These are phyloP conservation scores for Lanmaoa rubissima DNA, from an alignment of 768 basidiomycete genomes.

Conservation along the genomic window DNA sequence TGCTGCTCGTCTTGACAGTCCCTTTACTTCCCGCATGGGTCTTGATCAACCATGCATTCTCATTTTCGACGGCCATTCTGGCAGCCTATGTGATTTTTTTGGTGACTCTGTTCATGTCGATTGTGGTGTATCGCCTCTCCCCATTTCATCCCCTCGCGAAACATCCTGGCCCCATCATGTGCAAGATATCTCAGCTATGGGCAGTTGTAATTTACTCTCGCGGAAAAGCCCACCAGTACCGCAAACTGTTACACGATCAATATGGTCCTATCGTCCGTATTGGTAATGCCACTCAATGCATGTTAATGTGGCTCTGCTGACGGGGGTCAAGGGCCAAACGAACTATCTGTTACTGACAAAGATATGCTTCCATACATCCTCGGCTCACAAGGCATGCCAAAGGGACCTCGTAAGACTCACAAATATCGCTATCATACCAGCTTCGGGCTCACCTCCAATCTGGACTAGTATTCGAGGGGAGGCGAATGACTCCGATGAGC, in stretches of 20 bases:
- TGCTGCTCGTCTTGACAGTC: conserved; percentile 9
- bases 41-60: conserved; percentile 6
- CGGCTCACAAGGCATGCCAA: conserved; percentile 31
- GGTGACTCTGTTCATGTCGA: conserved; percentile 24
- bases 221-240: conserved; percentile 19
- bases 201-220: conserved; percentile 17
- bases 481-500: conserved; percentile 19
- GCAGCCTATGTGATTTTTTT: conserved; percentile 19
- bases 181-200: conserved; percentile 34
- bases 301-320: conserved; percentile 6
- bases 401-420: conserved; percentile 27
- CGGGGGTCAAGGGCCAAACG: conserved; percentile 35
- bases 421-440: neutral
- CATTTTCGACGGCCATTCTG: conserved; percentile 9
- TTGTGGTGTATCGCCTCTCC: conserved; percentile 37
- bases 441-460: conserved; percentile 3
- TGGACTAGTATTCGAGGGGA: conserved; percentile 21
- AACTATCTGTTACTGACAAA: conserved; percentile 32
- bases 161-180: conserved; percentile 35
- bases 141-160: conserved; percentile 38
- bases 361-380: conserved; percentile 22
- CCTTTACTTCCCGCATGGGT: conserved; percentile 14
- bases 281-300: conserved; percentile 20
- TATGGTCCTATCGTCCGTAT: conserved; percentile 36
- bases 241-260: conserved; percentile 24